Evolutionary conservation across 139 green algal genomes (phyloP).

Genomic region (Tetradesmus obliquus): DNA sequence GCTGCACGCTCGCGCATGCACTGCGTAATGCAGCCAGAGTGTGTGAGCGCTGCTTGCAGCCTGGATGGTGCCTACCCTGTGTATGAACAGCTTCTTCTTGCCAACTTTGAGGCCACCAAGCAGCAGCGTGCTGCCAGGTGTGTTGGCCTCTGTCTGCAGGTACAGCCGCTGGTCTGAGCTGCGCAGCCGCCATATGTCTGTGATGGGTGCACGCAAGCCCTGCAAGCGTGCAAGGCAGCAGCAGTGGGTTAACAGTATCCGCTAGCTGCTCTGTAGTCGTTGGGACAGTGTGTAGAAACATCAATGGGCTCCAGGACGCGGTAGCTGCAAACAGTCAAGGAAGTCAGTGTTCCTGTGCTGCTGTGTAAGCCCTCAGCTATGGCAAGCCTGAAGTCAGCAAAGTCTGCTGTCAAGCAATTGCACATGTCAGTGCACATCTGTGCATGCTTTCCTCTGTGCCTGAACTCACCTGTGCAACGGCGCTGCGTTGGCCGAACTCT

Average conservation of each 20-base stretch:
- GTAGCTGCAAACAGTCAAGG: too few relatives aligned
- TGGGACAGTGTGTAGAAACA: too few relatives aligned
- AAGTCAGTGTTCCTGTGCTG: too few relatives aligned
- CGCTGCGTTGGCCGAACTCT: constrained; percentile 42
- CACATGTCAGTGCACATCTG: too few relatives aligned
- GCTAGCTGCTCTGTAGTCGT: too few relatives aligned
- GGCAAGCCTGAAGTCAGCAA: too few relatives aligned
- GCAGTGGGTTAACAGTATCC: not conserved
- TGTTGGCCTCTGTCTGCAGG: constrained; percentile 32
- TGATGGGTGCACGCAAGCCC: constrained; percentile 57
- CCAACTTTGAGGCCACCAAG: constrained; percentile 79
- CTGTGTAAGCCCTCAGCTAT: too few relatives aligned
- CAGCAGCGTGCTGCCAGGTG: constrained; percentile 50
- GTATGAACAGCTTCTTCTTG: constrained; percentile 76
- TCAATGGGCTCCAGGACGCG: too few relatives aligned
- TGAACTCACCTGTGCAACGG: constrained; percentile 48
- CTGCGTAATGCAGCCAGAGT: not conserved
- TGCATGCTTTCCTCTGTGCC: not conserved
- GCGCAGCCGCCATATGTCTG: constrained; percentile 52
- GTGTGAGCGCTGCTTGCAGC: not conserved
- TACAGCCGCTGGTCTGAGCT: constrained; percentile 60
- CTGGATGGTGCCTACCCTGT: constrained; percentile 27
- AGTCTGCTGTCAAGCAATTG: too few relatives aligned
- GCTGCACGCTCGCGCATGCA: not conserved
- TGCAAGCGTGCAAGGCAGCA: constrained; percentile 25